Base-by-base conservation (phyloP, 2,329 filamentous ascomycete species). In the Neonectria ditissima region DNA sequence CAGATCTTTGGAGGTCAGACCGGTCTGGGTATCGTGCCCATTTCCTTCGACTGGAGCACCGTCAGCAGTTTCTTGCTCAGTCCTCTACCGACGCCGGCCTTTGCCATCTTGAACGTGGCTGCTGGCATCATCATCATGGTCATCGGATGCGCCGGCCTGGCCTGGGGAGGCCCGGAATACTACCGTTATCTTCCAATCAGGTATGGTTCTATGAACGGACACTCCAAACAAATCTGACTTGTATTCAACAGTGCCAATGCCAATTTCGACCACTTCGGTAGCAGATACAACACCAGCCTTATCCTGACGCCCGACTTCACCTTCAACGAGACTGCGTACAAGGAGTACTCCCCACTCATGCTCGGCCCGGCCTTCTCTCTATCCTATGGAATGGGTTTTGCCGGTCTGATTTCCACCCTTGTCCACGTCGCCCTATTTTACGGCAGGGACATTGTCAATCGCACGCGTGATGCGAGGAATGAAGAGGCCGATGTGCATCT, bases 311-410 rank as follows among this genome's bases (percentile, higher is more conserved):
- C 77, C 5, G 80, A 88, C 65, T 78, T 82, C 60, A 80, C 84
- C 20, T 86, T 91, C 62, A 85, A 91, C 74, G 82, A 84, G 68
- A 82, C 81, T 2, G 86, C 86, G 13, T 91, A 92, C 76, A 79
- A 84, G 65, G 79, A 80, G n/a, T 91, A 92, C 74, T 91, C 89
- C n/a, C 89, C 89, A 1, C 81, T 91, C 7, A 91, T 86, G 71
- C 79, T 91, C 18, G 83, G 87, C 2, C 84, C 88, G 0, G 89
- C 89, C 64, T 91, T 87, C 63, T 83, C 84, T 3, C 75, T 88
- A 24, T 78, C 81, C 7, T 88, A 92, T 69, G 89, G 88, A 1
- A 79, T 91, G 10, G 87, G 86, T 0, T 91, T 91, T 71, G 90
- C 90, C n/a, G 87, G 88, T 26, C 83, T 91, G 30, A 83, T 87